Conservation (phyloP, 768 basidiomycete species). For the Xerocomellus dryophilus region DNA sequence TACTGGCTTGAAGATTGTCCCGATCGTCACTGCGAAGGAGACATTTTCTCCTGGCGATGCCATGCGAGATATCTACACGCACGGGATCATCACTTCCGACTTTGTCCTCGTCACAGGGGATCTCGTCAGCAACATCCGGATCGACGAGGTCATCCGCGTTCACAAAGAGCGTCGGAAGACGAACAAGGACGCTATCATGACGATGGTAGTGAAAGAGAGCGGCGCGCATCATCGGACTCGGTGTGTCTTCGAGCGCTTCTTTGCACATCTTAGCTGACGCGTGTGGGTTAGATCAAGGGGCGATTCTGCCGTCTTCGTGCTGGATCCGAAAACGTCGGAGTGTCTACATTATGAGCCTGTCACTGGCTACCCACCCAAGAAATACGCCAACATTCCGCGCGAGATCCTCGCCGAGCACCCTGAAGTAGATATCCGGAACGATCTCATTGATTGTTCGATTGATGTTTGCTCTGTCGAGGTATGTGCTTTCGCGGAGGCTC, state of each 20-base stretch:
- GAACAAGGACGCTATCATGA: constrained; percentile 95
- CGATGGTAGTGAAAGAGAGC: constrained; percentile 86
- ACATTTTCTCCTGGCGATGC: constrained; percentile 89
- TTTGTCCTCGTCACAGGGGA: constrained; percentile 91
- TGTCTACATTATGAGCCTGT: constrained; percentile 85
- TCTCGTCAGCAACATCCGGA: constrained; percentile 88
- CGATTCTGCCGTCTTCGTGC: constrained; percentile 74
- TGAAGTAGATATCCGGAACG: constrained; percentile 84
- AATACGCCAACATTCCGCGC: constrained; percentile 65
- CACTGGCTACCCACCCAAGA: constrained; percentile 63
- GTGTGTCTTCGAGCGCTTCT: constrained; percentile 38
- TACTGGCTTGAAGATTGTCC: constrained; percentile 77
- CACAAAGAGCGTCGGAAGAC: constrained; percentile 85
- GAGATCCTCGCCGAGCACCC: constrained; percentile 69
- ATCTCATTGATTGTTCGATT: constrained; percentile 84
- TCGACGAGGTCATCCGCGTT: constrained; percentile 83
- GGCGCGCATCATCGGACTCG: constrained; percentile 70
- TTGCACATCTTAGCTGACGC: constrained; percentile 1
- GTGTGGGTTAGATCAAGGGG: constrained; percentile 52
- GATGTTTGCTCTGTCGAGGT: constrained; percentile 95
- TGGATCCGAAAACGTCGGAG: constrained; percentile 72
- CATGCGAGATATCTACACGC: constrained; percentile 90
- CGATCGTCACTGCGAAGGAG: constrained; percentile 82
- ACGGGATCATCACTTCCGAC: constrained; percentile 85
- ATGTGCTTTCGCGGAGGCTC: constrained; percentile 9